Evolutionary conservation across 2,329 filamentous ascomycete genomes (phyloP).

Genomic region (Tetracladium maxilliforme): DNA sequence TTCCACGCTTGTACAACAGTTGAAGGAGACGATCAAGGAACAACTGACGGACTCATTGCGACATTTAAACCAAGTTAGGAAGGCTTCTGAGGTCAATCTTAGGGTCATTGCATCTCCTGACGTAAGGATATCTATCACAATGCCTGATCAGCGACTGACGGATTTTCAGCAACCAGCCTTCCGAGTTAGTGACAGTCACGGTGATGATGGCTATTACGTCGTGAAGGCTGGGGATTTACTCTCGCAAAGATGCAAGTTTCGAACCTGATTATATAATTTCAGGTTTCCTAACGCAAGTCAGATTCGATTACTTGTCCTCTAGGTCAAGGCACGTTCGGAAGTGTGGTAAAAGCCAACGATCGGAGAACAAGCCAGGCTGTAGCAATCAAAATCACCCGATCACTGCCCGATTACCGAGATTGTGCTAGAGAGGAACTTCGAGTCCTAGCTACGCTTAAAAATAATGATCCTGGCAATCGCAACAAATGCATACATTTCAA

Average conservation of each 20-base stretch:
- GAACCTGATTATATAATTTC: neutral
- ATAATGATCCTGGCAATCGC: constrained; percentile 80
- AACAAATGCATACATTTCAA: constrained; percentile 95
- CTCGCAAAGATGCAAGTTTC: constrained; percentile 71
- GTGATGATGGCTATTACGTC: constrained; percentile 95
- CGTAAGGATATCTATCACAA: constrained; percentile 28
- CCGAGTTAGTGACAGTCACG: constrained; percentile 67
- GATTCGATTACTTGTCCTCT: constrained; percentile 82
- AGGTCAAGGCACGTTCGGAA: constrained; percentile 94
- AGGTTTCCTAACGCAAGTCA: constrained; percentile 25
- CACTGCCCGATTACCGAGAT: constrained; percentile 95
- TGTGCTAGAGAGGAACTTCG: constrained; percentile 88
- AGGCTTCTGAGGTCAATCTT: constrained; percentile 65
- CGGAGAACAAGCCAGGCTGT: constrained; percentile 59
- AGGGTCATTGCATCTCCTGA: constrained; percentile 46
- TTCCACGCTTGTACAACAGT: too few species aligned
- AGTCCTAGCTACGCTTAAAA: constrained; percentile 79
- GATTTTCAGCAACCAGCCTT: constrained; percentile 22
- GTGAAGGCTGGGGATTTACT: constrained; percentile 76
- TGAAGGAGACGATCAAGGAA: too few species aligned
- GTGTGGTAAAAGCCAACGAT: constrained; percentile 89
- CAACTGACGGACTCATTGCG: too few species aligned
- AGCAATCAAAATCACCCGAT: constrained; percentile 95
- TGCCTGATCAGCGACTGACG: constrained; percentile 7
- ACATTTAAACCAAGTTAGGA: too few species aligned